Evolutionary conservation across 1,284 basidiomycete genomes (phyloP).

Genomic region (Dichomitus squalens): DNA sequence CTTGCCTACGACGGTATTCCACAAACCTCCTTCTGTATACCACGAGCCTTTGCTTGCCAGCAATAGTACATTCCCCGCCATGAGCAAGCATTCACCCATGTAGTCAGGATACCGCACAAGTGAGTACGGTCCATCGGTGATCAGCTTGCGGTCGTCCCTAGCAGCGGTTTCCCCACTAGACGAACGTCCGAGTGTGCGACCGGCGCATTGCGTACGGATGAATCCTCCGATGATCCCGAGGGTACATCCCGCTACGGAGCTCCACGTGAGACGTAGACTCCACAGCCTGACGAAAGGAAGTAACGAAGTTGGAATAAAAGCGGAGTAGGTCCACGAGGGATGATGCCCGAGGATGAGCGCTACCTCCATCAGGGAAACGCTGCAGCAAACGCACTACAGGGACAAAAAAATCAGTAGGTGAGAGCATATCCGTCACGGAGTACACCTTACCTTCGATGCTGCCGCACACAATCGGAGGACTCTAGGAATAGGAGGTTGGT

Average conservation of each 20-base stretch:
- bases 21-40: neutral
- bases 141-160: neutral
- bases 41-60: conserved; percentile 1
- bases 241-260: neutral
- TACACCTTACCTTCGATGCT: neutral
- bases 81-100: neutral
- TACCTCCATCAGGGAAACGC: neutral
- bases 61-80: neutral
- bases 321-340: neutral
- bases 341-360: conserved; percentile 1
- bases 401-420: neutral
- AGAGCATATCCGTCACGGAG: no score
- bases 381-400: neutral
- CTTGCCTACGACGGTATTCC: neutral
- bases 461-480: neutral
- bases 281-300: neutral
- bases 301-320: neutral
- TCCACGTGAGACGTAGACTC: neutral
- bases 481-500: neutral
- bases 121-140: neutral
- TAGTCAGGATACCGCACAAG: neutral
- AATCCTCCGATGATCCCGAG: neutral
- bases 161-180: neutral
- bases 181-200: neutral
- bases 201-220: neutral